A percentile compares a stretch with the other conserved stretches of the same genome.
Evolutionary conservation across 1,284 basidiomycete genomes (phyloP).

Genomic region (Microbotryum lychnidis-dioicae): DNA sequence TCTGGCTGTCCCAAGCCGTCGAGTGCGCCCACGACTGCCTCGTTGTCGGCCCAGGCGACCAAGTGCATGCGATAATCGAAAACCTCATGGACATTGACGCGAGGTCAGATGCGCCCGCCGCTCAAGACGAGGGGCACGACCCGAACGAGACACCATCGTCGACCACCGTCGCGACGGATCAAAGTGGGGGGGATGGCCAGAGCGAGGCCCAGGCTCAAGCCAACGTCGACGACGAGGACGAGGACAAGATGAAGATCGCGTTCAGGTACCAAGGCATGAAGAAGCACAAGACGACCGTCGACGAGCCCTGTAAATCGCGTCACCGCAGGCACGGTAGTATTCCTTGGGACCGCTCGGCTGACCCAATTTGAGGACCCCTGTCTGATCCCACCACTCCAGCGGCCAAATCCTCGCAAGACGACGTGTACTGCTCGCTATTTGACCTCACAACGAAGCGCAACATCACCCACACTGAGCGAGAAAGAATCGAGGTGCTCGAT

Average conservation of each 20-base stretch:
- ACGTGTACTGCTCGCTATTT: conserved; percentile 60
- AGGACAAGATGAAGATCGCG: conserved; percentile 70
- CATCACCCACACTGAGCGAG: conserved; percentile 25
- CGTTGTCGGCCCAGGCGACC: conserved; percentile 45
- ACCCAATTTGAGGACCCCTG: neutral
- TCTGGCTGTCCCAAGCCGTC: conserved; percentile 80
- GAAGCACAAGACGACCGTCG: conserved; percentile 78
- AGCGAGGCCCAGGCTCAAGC: conserved; percentile 49
- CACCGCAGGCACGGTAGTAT: neutral
- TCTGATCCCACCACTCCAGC: neutral
- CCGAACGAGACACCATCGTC: no score
- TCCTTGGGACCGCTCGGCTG: neutral
- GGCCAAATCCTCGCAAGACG: conserved; percentile 30
- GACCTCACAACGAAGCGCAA: conserved; percentile 52
- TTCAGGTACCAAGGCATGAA: conserved; percentile 93
- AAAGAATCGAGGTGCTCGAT: conserved; percentile 20
- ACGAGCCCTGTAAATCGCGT: conserved; percentile 26
- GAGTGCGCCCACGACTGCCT: conserved; percentile 59
- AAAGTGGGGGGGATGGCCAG: conserved; percentile 44
- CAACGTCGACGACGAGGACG: conserved; percentile 44
- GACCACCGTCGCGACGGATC: conserved; percentile 36
- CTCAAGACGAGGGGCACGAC: conserved; percentile 31
- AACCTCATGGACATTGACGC: conserved; percentile 34
- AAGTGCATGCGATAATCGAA: conserved; percentile 29
- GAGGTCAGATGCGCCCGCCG: neutral